Conservation (phyloP, 225 moss, liverwort and hornwort genomes). For the Lunularia cruciata region DNA sequence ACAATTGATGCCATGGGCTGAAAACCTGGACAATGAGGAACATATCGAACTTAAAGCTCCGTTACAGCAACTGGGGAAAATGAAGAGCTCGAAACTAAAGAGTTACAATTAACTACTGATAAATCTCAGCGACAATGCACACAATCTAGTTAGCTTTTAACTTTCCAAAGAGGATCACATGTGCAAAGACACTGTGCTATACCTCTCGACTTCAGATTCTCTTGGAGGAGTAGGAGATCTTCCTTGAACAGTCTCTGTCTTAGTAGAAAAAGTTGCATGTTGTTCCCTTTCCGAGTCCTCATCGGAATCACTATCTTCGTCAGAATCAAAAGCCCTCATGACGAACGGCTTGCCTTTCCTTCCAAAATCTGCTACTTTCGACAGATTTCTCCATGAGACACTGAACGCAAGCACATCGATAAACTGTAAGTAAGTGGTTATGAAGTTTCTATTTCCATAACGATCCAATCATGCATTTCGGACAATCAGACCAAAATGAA, state of each 20-base stretch:
- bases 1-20: too few relatives aligned
- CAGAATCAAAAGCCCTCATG: constrained; percentile 68
- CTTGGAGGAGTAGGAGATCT: not conserved
- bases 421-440: too few relatives aligned
- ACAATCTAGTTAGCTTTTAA: too few relatives aligned
- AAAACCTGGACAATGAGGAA: too few relatives aligned
- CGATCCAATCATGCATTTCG: too few relatives aligned
- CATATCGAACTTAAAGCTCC: too few relatives aligned
- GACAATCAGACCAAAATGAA: too few relatives aligned
- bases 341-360: constrained; percentile 60
- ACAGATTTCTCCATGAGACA: constrained; percentile 73
- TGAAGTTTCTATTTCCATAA: too few relatives aligned
- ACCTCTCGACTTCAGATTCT: constrained; percentile 22
- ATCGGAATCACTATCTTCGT: constrained; percentile 51
- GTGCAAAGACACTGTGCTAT: not conserved
- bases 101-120: too few relatives aligned
- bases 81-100: too few relatives aligned
- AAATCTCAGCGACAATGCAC: too few relatives aligned
- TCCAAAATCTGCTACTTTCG: constrained; percentile 76
- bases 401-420: constrained; percentile 28
- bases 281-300: constrained; percentile 39
- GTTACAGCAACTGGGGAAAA: too few relatives aligned
- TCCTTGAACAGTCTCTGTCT: constrained; percentile 19
- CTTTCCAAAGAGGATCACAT: not conserved
- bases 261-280: not conserved